Evolutionary conservation across 176 grass and related monocot genomes (phyloP), one percentile per base, ranked within the genome.

Genomic region (Oropetium thomaeum): DNA sequence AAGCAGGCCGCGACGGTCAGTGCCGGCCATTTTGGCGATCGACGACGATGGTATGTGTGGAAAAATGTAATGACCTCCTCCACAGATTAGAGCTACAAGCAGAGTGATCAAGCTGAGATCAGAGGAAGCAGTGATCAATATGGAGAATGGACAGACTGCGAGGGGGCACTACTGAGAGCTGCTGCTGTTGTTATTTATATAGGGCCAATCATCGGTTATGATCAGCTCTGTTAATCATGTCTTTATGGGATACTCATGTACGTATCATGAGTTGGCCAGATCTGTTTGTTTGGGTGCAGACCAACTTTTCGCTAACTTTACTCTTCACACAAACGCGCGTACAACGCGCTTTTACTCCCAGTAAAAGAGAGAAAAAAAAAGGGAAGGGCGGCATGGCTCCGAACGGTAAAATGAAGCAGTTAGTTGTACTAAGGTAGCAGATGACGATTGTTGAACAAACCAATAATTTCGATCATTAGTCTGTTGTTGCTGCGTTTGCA

Each of bases 21-120:
- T 29, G 49, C 32, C 54, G 22, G 85, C 79, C 92, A 96, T 91
- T 5, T 55, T n/a, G n/a, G n/a, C n/a, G n/a, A n/a, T n/a, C n/a
- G 12, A 0, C 19, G 20, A 34, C 38, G 10, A 7, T 32, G 38
- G 1, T 41, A 7, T 1, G 27, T 20, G 7, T 8, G 4, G 13
- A 38, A 54, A 2, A 38, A 42, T 5, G 59, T 5, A 38, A 42
- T 5, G 59, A 28, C 52, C 35, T 9, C 49, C 49, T 17, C 15
- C 8, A 40, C 41, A 42, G 69, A 32, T 32, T 20, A 44, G 26
- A 27, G n/a, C 10, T 8, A 12, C 8, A 12, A 32, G 33, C 13
- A 44, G 42, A 44, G 11, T 13, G 42, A 44, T 11, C 5, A 7
- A 41, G 11, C 33, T 10, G 33, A 10, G 39, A 7, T 0, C 25